Percentiles rank a stretch among this genome's conserved stretches.
phyloP scores from a whole-genome alignment of 2,329 filamentous ascomycete species.

The Trichoderma polysporum region DNA sequence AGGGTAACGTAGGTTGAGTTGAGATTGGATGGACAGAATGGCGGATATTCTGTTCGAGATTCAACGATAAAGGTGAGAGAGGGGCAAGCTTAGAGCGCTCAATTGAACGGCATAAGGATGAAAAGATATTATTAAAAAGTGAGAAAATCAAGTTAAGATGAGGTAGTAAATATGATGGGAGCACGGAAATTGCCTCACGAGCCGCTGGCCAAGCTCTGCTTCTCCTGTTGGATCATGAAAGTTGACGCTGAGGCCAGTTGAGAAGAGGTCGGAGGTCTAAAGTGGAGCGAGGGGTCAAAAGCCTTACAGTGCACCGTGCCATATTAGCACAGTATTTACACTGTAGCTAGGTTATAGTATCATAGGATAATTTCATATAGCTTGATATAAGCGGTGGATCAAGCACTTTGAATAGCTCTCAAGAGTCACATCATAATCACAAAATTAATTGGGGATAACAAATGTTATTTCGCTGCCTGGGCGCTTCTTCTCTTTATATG shows the following conservation, averaged over 20 bases:
- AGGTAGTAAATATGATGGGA: not conserved
- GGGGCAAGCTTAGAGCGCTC: too few species aligned
- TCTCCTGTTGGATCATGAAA: not conserved
- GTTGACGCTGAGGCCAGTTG: not conserved
- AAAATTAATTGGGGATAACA: too few species aligned
- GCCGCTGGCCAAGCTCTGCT: not conserved
- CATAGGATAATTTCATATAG: not conserved
- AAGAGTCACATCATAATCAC: not conserved
- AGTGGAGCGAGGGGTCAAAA: not conserved
- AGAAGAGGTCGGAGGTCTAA: not conserved
- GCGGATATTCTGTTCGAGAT: too few species aligned
- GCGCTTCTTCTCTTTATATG: conserved; percentile 9
- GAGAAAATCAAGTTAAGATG: not conserved
- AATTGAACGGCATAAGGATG: not conserved
- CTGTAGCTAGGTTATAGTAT: not conserved
- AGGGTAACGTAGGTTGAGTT: not conserved
- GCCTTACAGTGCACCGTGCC: not conserved
- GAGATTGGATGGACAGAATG: not conserved
- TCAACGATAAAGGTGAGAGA: not conserved
- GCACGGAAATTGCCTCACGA: not conserved
- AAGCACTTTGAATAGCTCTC: not conserved
- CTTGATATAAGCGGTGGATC: not conserved
- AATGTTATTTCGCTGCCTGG: conserved; percentile 17
- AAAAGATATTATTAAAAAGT: not conserved
- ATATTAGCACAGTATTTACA: not conserved